Conservation (phyloP, 176 grass and related monocot species). For the Ensete glaucum region DNA sequence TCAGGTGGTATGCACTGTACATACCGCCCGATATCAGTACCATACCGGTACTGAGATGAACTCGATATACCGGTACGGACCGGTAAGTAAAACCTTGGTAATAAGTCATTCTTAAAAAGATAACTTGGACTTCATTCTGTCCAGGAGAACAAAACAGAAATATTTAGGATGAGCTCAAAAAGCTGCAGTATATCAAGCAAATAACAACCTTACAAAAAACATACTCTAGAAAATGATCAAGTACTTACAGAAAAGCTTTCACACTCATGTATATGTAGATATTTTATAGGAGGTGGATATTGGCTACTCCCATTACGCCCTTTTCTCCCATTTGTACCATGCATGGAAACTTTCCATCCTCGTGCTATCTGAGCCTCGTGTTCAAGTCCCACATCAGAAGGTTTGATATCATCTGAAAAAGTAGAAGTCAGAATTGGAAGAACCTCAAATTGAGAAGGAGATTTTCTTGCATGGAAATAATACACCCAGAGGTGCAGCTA, state of each 20-base stretch:
- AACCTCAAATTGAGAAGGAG: slow-evolving; percentile 3
- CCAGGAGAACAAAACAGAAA: neutral
- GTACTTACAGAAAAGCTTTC: slow-evolving; percentile 88
- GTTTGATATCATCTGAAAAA: slow-evolving; percentile 74
- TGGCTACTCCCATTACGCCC: slow-evolving; percentile 59
- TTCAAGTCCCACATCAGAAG: slow-evolving; percentile 78
- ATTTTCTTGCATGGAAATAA: slow-evolving; percentile 13
- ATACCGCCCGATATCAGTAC: too few relatives aligned
- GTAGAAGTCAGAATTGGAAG: slow-evolving; percentile 2
- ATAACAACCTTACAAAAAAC: neutral
- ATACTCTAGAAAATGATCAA: neutral
- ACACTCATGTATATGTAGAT: slow-evolving; percentile 87
- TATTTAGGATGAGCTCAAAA: slow-evolving; percentile 1
- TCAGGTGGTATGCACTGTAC: too few relatives aligned
- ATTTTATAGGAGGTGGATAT: slow-evolving; percentile 52
- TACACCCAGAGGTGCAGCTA: neutral
- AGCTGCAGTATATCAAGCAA: neutral
- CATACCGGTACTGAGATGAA: too few relatives aligned
- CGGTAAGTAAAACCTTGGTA: too few relatives aligned
- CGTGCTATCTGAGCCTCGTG: slow-evolving; percentile 77
- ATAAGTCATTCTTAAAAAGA: neutral
- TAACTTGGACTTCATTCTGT: neutral
- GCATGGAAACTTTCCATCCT: slow-evolving; percentile 44
- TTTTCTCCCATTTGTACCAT: slow-evolving; percentile 57
- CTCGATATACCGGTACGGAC: too few relatives aligned